These are phyloP conservation scores for Curvularia verruculosa DNA, from an alignment of 2,329 filamentous ascomycete species.

Conservation along the genomic window DNA sequence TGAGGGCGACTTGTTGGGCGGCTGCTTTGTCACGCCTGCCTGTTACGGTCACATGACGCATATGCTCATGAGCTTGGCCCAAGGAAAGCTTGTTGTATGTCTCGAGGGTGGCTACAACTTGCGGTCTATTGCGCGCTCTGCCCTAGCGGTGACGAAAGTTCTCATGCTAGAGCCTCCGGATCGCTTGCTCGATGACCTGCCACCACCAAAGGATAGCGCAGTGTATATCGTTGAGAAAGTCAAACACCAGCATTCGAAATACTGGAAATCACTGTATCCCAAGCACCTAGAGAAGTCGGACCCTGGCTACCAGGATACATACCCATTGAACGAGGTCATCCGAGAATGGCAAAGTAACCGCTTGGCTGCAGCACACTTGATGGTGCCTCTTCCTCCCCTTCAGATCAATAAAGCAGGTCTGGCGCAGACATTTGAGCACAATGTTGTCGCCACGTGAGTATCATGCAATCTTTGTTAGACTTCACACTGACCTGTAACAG, in stretches of 20 bases:
- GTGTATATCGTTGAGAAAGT: conserved; percentile 64
- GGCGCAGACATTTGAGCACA: conserved; percentile 80
- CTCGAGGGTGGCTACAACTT: conserved; percentile 97
- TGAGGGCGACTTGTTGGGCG: conserved; percentile 88
- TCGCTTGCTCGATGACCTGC: conserved; percentile 54
- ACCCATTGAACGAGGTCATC: conserved; percentile 79
- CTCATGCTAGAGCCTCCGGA: conserved; percentile 94
- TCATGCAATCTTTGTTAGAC: not conserved
- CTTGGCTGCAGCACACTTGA: conserved; percentile 73
- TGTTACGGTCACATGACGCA: conserved; percentile 99
- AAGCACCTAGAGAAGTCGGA: conserved; percentile 53
- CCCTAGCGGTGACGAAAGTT: conserved; percentile 86
- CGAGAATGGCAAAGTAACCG: conserved; percentile 75
- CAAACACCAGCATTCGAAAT: conserved; percentile 65
- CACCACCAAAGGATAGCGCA: conserved; percentile 57
- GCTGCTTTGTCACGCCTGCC: conserved; percentile 86
- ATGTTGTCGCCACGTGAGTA: conserved; percentile 76
- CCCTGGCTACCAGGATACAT: conserved; percentile 40
- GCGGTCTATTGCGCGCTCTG: conserved; percentile 87
- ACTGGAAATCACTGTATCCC: conserved; percentile 88
- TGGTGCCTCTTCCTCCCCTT: conserved; percentile 75
- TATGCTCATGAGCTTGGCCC: conserved; percentile 95
- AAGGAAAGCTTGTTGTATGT: conserved; percentile 88
- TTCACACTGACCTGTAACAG: conserved; percentile 44
- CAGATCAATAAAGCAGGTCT: conserved; percentile 77